Conservation (phyloP, 2,329 filamentous ascomycete genomes). For the Phialophora tarda region DNA sequence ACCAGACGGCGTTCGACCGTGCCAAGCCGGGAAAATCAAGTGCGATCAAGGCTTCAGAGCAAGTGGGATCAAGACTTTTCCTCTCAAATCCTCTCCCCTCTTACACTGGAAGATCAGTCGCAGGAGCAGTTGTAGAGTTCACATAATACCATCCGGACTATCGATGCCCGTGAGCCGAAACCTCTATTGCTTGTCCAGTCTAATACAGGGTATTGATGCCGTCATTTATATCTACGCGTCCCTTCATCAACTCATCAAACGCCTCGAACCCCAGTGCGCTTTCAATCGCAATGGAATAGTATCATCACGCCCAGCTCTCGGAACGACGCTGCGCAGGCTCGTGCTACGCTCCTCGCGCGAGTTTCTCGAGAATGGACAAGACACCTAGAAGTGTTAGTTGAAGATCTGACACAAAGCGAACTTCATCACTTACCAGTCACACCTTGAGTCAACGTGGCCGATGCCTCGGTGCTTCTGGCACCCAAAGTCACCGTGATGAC, state of each 20-base stretch:
- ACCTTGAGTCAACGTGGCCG: constrained; percentile 83
- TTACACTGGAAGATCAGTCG: neutral
- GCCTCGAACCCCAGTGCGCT: neutral
- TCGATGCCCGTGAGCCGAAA: neutral
- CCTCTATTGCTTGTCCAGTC: neutral
- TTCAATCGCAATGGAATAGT: neutral
- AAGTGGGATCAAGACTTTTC: neutral
- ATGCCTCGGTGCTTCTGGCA: constrained; percentile 84
- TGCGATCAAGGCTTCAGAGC: neutral
- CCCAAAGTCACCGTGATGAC: constrained; percentile 87
- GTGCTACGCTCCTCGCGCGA: constrained; percentile 15
- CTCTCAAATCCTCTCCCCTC: too few relatives aligned
- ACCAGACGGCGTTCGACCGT: neutral
- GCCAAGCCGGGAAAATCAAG: neutral
- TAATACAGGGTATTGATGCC: neutral
- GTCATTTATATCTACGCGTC: neutral
- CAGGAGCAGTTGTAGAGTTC: neutral
- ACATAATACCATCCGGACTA: neutral
- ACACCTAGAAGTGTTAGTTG: constrained; percentile 22
- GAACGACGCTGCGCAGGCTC: neutral
- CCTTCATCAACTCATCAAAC: neutral
- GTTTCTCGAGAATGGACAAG: constrained; percentile 34
- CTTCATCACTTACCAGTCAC: constrained; percentile 70
- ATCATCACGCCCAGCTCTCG: neutral
- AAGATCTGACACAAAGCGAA: neutral